Evolutionary conservation across 306 rosid genomes (phyloP), one percentile per base, ranked within the genome.

Genomic region (Vigna hirtella): DNA sequence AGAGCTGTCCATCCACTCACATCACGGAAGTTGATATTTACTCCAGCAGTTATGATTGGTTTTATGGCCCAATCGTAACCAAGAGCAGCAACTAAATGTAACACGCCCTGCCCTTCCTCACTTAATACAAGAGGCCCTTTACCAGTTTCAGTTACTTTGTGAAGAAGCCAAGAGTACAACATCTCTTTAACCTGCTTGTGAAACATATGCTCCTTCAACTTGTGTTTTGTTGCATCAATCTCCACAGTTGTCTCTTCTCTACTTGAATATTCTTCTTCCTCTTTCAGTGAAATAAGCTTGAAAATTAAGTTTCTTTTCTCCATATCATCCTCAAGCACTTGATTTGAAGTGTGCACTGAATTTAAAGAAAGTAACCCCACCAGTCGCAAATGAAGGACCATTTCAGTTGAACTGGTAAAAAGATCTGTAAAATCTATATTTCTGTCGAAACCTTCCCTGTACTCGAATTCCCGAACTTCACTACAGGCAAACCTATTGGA

Each of bases 401-500:
- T 83, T 79, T 91, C 98, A 77, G 70, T 48, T 72, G 88, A 74
- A 58, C 67, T 77, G 85, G 42, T 28, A 51, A 77, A 83, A 74
- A 83, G 66, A 53, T 86, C 80, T 53, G 82, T 53, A 65, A 84
- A 9, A 72, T 89, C 88, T 47, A 83, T 71, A 76, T 76, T 84
- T 69, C 78, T 62, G 28, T 78, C 61, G 49, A 80, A 83, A 70
- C 87, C 88, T 57, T 82, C 87, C 64, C 47, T 55, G 77, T 84
- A 93, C 67, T 93, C 89, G 69, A 93, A 93, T 68, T 93, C 98
- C 81, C 92, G 86, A 61, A 93, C 92, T 87, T 93, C 98, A 82
- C 98, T 93, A 66, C 97, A 93, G 36, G 98, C 97, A 82, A 89
- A 77, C 87, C 98, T 91, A 83, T 93, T 89, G 83, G 98, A 91